These are phyloP conservation scores for Westerdykella aurantiaca DNA, from an alignment of 2,329 filamentous ascomycete genomes.

Conservation along the genomic window DNA sequence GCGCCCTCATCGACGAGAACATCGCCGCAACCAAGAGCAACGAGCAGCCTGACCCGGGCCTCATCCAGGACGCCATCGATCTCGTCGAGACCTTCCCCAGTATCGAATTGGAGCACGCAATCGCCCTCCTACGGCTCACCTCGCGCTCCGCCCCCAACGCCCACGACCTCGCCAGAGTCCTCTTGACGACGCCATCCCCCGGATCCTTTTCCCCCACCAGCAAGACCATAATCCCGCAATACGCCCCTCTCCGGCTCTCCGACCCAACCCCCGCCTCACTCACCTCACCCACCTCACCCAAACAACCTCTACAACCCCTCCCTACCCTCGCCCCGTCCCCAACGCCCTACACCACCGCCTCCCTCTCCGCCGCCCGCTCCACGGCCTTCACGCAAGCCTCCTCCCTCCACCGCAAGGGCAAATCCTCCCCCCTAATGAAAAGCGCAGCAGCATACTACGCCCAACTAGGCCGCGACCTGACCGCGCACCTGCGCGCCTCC, in stretches of 20 bases:
- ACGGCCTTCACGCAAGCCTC: constrained; percentile 54
- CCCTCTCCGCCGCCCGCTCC: constrained; percentile 44
- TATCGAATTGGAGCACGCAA: constrained; percentile 45
- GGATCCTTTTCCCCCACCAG: constrained; percentile 13
- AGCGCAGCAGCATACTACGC: constrained; percentile 73
- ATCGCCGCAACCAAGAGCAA: constrained; percentile 36
- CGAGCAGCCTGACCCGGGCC: constrained; percentile 36
- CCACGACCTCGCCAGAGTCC: constrained; percentile 53
- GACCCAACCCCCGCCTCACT: constrained; percentile 19
- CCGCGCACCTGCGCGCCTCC: constrained; percentile 53
- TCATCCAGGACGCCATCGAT: constrained; percentile 48
- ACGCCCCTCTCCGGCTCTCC: constrained; percentile 39
- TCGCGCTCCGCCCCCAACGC: constrained; percentile 53
- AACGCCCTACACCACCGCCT: constrained; percentile 35
- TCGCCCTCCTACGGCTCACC: constrained; percentile 52
- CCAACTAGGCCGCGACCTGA: constrained; percentile 61
- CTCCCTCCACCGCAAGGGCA: constrained; percentile 54
- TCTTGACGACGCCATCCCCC: constrained; percentile 38
- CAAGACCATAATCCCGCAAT: constrained; percentile 45
- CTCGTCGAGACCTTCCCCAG: constrained; percentile 52
- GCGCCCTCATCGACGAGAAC: constrained; percentile 47
- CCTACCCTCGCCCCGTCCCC: constrained; percentile 24
- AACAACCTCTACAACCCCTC: constrained; percentile 6
- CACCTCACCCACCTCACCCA: too few species aligned
- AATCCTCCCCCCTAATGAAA: constrained; percentile 67